A percentile compares a stretch with the other conserved stretches of the same genome.
These are phyloP conservation scores for Xylaria acuta DNA, from an alignment of 495 filamentous ascomycete genomes.

Conservation along the genomic window DNA sequence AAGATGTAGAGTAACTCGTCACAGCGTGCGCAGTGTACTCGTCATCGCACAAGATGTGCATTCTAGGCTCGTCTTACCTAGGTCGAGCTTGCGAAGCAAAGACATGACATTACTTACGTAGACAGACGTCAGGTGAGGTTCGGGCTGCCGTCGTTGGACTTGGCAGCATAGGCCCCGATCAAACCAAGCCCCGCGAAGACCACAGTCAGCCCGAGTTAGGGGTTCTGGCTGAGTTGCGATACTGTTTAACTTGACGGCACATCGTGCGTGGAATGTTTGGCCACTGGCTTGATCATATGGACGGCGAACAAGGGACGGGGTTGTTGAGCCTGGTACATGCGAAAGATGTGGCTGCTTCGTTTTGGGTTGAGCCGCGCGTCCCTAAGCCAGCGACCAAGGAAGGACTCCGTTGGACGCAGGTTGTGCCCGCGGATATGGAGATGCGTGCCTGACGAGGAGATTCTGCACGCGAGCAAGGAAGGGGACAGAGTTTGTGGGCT, in stretches of 20 bases:
- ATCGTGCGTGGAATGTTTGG: background rate
- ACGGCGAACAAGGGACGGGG: conserved; percentile 16
- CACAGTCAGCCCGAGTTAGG: background rate
- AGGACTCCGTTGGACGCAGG: background rate
- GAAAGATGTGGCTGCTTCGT: background rate
- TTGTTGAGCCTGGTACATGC: conserved; percentile 7
- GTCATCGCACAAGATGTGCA: conserved; percentile 11
- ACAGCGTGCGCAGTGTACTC: conserved; percentile 15
- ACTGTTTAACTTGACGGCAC: background rate
- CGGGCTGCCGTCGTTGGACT: background rate
- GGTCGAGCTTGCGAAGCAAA: conserved; percentile 3
- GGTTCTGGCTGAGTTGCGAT: background rate
- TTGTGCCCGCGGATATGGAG: conserved; percentile 4
- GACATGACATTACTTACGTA: conserved; percentile 1
- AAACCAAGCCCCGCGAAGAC: background rate
- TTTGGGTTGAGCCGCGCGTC: conserved; percentile 24
- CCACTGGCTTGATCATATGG: conserved; percentile 5
- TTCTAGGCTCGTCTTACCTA: background rate
- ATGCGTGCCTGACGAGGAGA: background rate
- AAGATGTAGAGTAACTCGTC: background rate
- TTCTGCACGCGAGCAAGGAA: conserved; percentile 12
- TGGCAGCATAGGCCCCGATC: conserved; percentile 5
- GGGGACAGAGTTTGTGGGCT: background rate
- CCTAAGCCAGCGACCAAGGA: background rate
- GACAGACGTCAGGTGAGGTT: conserved; percentile 7